Evolutionary conservation across 768 basidiomycete genomes (phyloP).

Genomic region (Tulasnella sp.): DNA sequence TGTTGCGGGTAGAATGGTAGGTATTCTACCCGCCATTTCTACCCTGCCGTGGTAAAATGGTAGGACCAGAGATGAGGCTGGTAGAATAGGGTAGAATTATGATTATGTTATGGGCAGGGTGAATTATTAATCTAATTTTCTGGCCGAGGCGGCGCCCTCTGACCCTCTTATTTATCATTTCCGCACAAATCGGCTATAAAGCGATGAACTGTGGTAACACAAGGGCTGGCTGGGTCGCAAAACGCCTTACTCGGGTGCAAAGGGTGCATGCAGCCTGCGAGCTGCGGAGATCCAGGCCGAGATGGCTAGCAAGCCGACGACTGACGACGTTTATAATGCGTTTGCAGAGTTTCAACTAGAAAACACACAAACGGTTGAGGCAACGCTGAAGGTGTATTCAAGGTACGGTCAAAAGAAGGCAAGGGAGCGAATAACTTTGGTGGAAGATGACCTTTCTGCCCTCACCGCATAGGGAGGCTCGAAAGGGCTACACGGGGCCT

Average conservation of each 20-base stretch:
- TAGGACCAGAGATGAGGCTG: not conserved
- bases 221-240: not conserved
- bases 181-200: not conserved
- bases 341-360: not conserved
- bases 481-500: not conserved
- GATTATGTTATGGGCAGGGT: not conserved
- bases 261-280: no score
- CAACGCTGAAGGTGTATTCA: not conserved
- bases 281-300: no score
- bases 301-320: not conserved
- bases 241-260: not conserved
- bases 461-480: not conserved
- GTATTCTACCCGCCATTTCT: not conserved
- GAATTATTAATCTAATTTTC: not conserved
- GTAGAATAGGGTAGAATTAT: not conserved
- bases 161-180: no score
- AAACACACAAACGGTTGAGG: not conserved
- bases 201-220: not conserved
- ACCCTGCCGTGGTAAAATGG: slow-evolving; percentile 3
- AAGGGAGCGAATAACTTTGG: not conserved
- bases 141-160: not conserved
- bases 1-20: slow-evolving; percentile 2
- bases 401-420: not conserved
- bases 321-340: not conserved
- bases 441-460: not conserved